phyloP scores from a whole-genome alignment of 352 stramenopile genomes.

The Phytophthora uliginosa region DNA sequence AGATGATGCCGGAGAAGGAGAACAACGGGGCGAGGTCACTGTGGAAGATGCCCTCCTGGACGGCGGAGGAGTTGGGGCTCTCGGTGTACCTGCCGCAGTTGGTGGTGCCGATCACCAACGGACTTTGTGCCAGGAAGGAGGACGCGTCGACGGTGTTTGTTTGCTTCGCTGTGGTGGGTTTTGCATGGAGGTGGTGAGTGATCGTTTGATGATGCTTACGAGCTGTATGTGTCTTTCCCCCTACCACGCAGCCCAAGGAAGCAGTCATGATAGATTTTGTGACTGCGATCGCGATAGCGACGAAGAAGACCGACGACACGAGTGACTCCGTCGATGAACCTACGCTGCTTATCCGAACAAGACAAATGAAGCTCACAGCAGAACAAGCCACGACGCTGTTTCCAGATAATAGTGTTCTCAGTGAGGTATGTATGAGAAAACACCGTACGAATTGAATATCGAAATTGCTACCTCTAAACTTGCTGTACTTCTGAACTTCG shows the following conservation, averaged over 20 bases:
- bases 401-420: constrained; percentile 9
- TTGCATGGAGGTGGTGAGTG: not conserved
- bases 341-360: constrained; percentile 54
- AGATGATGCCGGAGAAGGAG: constrained; percentile 31
- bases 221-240: not conserved
- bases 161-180: constrained; percentile 52
- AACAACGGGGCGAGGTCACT: constrained; percentile 43
- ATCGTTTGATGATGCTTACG: not conserved
- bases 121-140: constrained; percentile 39
- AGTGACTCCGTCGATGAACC: not conserved
- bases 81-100: constrained; percentile 48
- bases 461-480: not conserved
- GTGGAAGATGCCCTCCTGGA: constrained; percentile 63
- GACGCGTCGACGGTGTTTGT: constrained; percentile 41
- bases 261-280: constrained; percentile 63
- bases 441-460: not conserved
- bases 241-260: constrained; percentile 40
- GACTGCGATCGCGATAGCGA: constrained; percentile 38
- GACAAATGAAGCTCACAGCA: constrained; percentile 57
- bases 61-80: constrained; percentile 55
- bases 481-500: not conserved
- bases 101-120: constrained; percentile 65
- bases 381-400: constrained; percentile 56
- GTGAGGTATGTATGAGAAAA: constrained; percentile 16
- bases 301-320: constrained; percentile 5